phyloP scores from a whole-genome alignment of 2,329 filamentous ascomycete species.

The Amphichorda felina region DNA sequence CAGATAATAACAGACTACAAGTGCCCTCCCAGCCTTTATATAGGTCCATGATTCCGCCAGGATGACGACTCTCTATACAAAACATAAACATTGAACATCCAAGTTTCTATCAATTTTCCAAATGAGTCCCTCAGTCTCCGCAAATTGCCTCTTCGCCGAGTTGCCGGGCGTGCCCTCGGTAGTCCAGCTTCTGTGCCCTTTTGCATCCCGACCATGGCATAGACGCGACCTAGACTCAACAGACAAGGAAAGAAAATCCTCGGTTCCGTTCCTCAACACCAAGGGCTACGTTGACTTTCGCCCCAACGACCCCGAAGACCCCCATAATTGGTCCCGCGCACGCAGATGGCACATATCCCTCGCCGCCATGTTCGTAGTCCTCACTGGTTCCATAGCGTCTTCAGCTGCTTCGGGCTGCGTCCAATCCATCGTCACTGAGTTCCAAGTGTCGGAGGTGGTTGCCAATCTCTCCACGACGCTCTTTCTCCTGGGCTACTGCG shows the following conservation, averaged over 20 bases:
- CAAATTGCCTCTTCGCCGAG: no score
- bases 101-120: no score
- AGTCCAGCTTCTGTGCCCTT: no score
- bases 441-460: constrained; percentile 32
- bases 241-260: no score
- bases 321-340: constrained; percentile 30
- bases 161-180: neutral
- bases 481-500: constrained; percentile 44
- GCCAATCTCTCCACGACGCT: constrained; percentile 38
- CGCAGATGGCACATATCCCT: constrained; percentile 29
- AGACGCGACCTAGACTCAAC: no score
- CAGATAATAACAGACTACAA: no score
- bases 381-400: constrained; percentile 42
- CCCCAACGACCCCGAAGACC: constrained; percentile 36
- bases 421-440: constrained; percentile 15
- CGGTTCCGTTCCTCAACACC: constrained; percentile 1
- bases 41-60: no score
- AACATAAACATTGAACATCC: no score
- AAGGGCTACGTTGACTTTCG: constrained; percentile 23
- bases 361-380: constrained; percentile 30
- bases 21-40: no score
- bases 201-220: no score
- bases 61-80: no score
- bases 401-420: constrained; percentile 20
- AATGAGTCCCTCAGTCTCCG: no score